Evolutionary conservation across 1,284 basidiomycete species (phyloP).

Genomic region (Ganoderma boninense): DNA sequence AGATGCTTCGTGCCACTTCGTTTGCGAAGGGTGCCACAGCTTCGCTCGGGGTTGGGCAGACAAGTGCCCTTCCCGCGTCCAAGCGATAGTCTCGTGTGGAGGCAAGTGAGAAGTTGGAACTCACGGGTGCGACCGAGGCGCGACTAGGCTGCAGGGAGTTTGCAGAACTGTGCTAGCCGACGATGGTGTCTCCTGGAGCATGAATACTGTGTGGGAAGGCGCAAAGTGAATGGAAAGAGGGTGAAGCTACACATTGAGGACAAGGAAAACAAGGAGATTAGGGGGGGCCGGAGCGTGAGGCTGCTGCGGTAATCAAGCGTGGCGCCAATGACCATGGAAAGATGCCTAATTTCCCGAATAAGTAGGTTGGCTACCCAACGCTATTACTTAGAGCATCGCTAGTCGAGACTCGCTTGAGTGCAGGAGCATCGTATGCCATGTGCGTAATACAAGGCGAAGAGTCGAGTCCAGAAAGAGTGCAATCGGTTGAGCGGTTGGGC

Average conservation of each 20-base stretch:
- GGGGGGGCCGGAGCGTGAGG: background rate
- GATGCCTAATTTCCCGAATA: background rate
- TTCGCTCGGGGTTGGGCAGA: background rate
- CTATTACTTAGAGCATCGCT: background rate
- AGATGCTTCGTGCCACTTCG: background rate
- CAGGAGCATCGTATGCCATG: background rate
- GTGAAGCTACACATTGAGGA: background rate
- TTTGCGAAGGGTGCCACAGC: background rate
- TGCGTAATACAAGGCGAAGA: too few species aligned
- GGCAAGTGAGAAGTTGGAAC: background rate
- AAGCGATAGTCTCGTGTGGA: background rate
- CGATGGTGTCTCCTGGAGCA: background rate
- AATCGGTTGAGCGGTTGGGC: background rate
- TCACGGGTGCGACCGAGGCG: background rate
- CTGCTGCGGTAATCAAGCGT: background rate
- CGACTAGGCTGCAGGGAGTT: too few species aligned
- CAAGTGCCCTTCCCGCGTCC: background rate
- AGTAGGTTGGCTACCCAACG: constrained; percentile 1
- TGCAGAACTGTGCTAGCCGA: background rate
- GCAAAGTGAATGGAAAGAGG: background rate
- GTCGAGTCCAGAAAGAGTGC: background rate
- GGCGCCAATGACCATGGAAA: background rate
- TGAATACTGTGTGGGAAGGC: background rate
- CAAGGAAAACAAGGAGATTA: background rate
- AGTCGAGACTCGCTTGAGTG: background rate